Conservation (phyloP, 2,329 filamentous ascomycete species). For the Scedosporium aurantiacum region DNA sequence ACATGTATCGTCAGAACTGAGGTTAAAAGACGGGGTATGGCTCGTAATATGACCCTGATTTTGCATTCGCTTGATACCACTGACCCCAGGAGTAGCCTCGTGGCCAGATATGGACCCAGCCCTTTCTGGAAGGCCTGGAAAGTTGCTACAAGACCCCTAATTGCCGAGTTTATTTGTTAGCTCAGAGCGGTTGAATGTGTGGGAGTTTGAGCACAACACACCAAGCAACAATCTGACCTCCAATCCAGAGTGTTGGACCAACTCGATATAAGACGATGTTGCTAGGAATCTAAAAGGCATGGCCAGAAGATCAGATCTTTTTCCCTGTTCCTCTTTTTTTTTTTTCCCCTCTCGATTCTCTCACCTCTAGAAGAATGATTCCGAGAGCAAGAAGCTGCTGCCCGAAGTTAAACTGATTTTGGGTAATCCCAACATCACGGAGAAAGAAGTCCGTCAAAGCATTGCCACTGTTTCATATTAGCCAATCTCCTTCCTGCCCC, state of each 20-base stretch:
- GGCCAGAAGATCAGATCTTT: background rate
- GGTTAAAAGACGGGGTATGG: constrained; percentile 6
- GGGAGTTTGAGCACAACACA: constrained; percentile 17
- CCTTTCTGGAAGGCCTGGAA: constrained; percentile 25
- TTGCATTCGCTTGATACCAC: background rate
- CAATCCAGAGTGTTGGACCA: constrained; percentile 33
- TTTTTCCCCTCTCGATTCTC: background rate
- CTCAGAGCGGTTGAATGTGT: constrained; percentile 16
- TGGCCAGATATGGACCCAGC: constrained; percentile 21
- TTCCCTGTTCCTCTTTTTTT: background rate
- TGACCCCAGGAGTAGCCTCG: constrained; percentile 21
- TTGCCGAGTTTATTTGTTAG: constrained; percentile 3
- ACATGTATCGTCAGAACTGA: background rate
- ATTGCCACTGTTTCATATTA: constrained; percentile 15
- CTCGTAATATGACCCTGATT: constrained; percentile 1
- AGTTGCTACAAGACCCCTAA: constrained; percentile 22
- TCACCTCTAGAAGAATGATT: constrained; percentile 30
- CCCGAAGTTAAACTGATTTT: constrained; percentile 41
- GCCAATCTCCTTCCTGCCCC: background rate
- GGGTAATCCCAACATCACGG: constrained; percentile 35
- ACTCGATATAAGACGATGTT: constrained; percentile 35
- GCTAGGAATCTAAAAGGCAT: constrained; percentile 24
- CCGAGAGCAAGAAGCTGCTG: constrained; percentile 38
- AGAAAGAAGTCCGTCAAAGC: constrained; percentile 39
- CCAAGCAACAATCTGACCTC: constrained; percentile 28